Conservation (phyloP, 148 eudicot genomes). For the Polygonum maritimum region DNA sequence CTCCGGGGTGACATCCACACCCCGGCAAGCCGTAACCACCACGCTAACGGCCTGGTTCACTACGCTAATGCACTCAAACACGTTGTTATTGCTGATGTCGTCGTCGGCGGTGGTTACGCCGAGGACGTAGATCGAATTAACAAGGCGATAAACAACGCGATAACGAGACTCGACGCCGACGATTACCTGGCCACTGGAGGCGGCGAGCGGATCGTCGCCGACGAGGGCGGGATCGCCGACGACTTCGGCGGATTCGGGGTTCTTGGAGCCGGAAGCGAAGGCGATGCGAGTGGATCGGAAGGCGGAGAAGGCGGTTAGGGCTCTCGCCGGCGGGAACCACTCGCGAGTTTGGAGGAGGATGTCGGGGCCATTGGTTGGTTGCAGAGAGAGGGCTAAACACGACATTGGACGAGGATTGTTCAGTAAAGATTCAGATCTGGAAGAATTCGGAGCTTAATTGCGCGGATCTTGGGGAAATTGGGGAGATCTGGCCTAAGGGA, state of each 20-base stretch:
- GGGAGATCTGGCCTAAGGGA: slow-evolving; percentile 6
- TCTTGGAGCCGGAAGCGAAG: slow-evolving; percentile 40
- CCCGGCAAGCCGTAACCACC: slow-evolving; percentile 69
- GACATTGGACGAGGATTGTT: slow-evolving; percentile 35
- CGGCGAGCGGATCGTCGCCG: slow-evolving; percentile 89
- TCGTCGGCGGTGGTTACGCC: slow-evolving; percentile 78
- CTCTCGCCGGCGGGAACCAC: slow-evolving; percentile 95
- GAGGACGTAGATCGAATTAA: slow-evolving; percentile 73
- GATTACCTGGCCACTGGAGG: slow-evolving; percentile 81
- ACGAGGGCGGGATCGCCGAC: slow-evolving; percentile 48
- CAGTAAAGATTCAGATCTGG: slow-evolving; percentile 2
- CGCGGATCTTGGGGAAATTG: neutral
- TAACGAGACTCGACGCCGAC: slow-evolving; percentile 76
- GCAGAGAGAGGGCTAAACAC: slow-evolving; percentile 82
- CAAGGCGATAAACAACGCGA: slow-evolving; percentile 79
- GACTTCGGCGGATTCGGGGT: slow-evolving; percentile 22
- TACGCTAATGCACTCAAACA: slow-evolving; percentile 77
- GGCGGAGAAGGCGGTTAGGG: slow-evolving; percentile 76
- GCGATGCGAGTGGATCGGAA: slow-evolving; percentile 72
- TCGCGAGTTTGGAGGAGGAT: slow-evolving; percentile 91
- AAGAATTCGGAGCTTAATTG: neutral
- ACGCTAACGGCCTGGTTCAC: slow-evolving; percentile 87
- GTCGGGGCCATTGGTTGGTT: slow-evolving; percentile 82
- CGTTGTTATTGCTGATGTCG: slow-evolving; percentile 34
- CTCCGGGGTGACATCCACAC: slow-evolving; percentile 75